phyloP scores from a whole-genome alignment of 169 alveolate species.

The Fabrea salina region DNA sequence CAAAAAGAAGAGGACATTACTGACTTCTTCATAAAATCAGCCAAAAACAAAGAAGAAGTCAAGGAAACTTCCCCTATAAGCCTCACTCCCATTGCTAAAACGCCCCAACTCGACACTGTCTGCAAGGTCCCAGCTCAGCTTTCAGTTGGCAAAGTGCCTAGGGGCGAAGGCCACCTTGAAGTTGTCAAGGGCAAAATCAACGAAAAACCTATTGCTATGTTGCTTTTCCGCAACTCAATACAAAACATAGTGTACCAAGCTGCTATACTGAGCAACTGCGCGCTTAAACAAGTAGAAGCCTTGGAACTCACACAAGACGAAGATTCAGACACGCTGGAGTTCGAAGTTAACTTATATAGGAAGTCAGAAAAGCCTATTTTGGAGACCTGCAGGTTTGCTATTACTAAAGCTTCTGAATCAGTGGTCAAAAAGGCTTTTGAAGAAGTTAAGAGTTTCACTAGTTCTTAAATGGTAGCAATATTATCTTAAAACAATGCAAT shows the following conservation, averaged over 20 bases:
- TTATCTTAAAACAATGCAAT: no score
- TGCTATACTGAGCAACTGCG: no score
- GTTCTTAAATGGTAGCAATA: no score
- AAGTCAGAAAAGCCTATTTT: no score
- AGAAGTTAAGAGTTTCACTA: no score
- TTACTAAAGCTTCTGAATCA: no score
- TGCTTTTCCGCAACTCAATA: conserved; percentile 8
- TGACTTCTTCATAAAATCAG: not conserved
- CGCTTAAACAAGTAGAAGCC: no score
- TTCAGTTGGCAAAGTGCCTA: not conserved
- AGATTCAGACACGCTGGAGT: no score
- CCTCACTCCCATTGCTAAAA: not conserved
- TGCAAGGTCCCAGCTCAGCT: not conserved
- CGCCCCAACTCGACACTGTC: not conserved
- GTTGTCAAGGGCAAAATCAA: not conserved
- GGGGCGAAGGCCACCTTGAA: conserved; percentile 22
- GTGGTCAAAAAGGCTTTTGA: no score
- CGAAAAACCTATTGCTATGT: not conserved
- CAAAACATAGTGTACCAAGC: conserved; percentile 10
- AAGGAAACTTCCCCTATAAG: not conserved
- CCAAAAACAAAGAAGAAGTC: not conserved
- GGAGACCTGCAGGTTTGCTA: no score
- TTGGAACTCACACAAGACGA: no score
- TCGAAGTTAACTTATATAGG: no score
- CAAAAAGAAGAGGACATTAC: not conserved